These are phyloP conservation scores for Apodospora peruviana DNA, from an alignment of 495 filamentous ascomycete species.

Conservation along the genomic window DNA sequence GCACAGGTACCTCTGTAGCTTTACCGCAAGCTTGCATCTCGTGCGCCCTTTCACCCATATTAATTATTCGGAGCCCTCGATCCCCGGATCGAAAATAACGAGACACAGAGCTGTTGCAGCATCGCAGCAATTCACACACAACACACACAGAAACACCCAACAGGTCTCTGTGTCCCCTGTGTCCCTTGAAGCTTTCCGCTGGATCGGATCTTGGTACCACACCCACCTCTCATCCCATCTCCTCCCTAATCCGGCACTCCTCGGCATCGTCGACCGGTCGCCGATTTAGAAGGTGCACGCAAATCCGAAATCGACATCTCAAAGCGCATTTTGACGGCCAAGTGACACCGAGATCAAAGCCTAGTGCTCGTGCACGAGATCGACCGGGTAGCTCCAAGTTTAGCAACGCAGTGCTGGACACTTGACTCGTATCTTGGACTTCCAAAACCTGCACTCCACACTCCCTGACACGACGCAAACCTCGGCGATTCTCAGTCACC, in stretches of 20 bases:
- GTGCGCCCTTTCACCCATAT: constrained; percentile 21
- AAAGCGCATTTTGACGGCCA: neutral
- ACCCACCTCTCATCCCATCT: neutral
- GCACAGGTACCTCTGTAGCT: neutral
- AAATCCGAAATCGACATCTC: neutral
- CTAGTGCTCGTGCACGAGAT: neutral
- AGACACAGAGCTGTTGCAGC: constrained; percentile 10
- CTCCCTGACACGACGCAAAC: neutral
- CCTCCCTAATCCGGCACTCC: constrained; percentile 6
- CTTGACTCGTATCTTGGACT: neutral
- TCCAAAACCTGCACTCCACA: neutral
- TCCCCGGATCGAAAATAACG: constrained; percentile 22
- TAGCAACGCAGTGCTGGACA: neutral
- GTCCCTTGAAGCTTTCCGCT: constrained; percentile 5
- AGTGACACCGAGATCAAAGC: neutral
- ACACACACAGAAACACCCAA: neutral
- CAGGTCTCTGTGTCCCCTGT: neutral
- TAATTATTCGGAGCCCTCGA: constrained; percentile 26
- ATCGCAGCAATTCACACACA: constrained; percentile 1
- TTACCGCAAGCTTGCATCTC: constrained; percentile 5
- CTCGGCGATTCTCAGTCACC: neutral
- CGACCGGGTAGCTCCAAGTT: constrained; percentile 2
- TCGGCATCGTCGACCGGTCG: constrained; percentile 9
- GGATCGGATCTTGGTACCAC: constrained; percentile 8
- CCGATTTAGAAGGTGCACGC: constrained; percentile 13